phyloP scores from a whole-genome alignment of 2,329 filamentous ascomycete genomes.

The Calonectria pseudoreteaudii region DNA sequence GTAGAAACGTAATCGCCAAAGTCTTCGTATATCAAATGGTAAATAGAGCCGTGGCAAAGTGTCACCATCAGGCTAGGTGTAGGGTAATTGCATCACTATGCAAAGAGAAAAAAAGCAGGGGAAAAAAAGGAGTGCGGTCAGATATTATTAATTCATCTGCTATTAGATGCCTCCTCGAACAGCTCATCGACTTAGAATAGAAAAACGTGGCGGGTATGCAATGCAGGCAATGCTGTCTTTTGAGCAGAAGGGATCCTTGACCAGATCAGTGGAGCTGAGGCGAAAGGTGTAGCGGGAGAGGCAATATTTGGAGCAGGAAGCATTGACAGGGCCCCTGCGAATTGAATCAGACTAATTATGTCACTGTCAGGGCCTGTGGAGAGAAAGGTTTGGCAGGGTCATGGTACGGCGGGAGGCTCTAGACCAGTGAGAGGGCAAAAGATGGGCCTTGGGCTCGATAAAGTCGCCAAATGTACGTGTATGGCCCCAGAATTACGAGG shows the following conservation, averaged over 20 bases:
- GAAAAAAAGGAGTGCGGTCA: neutral
- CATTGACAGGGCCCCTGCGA: slow-evolving; percentile 11
- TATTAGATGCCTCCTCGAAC: neutral
- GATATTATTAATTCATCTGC: neutral
- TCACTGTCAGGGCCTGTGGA: neutral
- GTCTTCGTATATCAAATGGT: neutral
- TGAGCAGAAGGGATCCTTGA: neutral
- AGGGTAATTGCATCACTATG: neutral
- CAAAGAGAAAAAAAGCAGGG: too few species aligned
- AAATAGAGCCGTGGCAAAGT: neutral
- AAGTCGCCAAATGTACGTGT: neutral
- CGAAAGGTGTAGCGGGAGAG: neutral
- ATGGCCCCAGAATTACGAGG: slow-evolving; percentile 10
- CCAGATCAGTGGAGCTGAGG: neutral
- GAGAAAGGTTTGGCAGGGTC: neutral
- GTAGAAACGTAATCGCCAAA: neutral
- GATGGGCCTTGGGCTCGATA: neutral
- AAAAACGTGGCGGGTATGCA: neutral
- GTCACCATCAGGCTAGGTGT: neutral
- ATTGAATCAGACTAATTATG: slow-evolving; percentile 3
- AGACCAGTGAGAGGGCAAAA: neutral
- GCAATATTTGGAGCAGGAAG: neutral
- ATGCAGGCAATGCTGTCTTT: neutral
- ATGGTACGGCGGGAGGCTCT: neutral
- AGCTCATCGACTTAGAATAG: neutral